phyloP scores from a whole-genome alignment of 352 stramenopile genomes.

The Thraustochytrium sp. region DNA sequence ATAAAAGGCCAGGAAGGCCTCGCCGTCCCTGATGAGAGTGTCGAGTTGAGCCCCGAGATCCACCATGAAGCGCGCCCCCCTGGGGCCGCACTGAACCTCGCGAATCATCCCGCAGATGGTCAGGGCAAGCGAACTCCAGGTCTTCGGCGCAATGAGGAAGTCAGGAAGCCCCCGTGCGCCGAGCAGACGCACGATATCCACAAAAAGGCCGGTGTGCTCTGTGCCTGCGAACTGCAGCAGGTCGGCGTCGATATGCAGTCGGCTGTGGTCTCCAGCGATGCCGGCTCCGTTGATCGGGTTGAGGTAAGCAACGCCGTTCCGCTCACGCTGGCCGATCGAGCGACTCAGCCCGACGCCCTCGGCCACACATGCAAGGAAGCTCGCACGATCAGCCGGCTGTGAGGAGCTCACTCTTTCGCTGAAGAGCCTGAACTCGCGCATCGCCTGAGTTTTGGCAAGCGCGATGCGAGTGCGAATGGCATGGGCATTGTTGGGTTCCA shows the following conservation, averaged over 20 bases:
- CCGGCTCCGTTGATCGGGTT: not conserved
- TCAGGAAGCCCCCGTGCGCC: not conserved
- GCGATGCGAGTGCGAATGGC: no score
- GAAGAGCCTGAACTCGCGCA: no score
- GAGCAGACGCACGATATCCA: not conserved
- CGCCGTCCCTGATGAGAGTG: not conserved
- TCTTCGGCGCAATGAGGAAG: not conserved
- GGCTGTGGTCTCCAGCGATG: not conserved
- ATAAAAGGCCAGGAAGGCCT: not conserved
- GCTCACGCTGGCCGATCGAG: not conserved
- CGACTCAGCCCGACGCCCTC: not conserved
- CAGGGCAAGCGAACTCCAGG: not conserved
- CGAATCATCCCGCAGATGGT: not conserved
- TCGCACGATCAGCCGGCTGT: not conserved
- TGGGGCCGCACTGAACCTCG: not conserved
- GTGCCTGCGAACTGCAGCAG: not conserved
- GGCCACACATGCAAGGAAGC: not conserved
- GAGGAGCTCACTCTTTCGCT: no score
- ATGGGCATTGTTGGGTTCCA: no score
- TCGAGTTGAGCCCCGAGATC: not conserved
- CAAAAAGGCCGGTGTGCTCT: not conserved
- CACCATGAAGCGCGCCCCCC: not conserved
- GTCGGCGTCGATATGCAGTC: not conserved
- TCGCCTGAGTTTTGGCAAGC: no score
- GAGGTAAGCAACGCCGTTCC: not conserved